Percentiles rank a stretch among this genome's conserved stretches.
These are phyloP conservation scores for Fistulinella cinereoalba DNA, from an alignment of 1,284 basidiomycete species.

Conservation along the genomic window DNA sequence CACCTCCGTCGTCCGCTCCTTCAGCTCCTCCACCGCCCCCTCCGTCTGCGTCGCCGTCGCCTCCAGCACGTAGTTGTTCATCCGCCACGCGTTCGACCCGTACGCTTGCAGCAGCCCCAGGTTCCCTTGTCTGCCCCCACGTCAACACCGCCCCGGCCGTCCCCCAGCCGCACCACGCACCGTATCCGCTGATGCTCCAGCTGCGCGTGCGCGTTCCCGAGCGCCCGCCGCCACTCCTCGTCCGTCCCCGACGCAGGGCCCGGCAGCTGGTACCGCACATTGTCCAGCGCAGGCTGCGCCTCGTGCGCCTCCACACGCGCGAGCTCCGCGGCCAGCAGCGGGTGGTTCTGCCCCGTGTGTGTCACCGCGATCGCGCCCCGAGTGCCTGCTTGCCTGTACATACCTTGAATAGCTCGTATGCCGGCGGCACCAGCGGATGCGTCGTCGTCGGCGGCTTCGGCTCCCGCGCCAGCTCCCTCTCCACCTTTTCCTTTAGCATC, in stretches of 20 bases:
- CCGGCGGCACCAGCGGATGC: conserved; percentile 71
- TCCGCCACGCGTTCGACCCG: conserved; percentile 87
- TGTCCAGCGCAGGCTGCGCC: conserved; percentile 74
- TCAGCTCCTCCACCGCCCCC: conserved; percentile 66
- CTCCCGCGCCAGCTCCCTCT: conserved; percentile 68
- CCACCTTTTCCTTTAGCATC: conserved; percentile 67
- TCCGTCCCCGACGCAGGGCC: conserved; percentile 65
- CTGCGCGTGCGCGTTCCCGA: conserved; percentile 81
- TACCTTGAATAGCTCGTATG: conserved; percentile 68
- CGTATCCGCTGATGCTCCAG: conserved; percentile 88
- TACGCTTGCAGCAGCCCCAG: conserved; percentile 82
- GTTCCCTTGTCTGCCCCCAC: conserved; percentile 71
- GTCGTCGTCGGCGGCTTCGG: conserved; percentile 53
- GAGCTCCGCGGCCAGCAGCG: conserved; percentile 69
- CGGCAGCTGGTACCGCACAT: conserved; percentile 76
- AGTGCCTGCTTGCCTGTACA: conserved; percentile 26
- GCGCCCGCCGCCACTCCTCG: conserved; percentile 76
- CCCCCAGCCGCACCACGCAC: conserved; percentile 41
- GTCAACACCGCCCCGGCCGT: conserved; percentile 1
- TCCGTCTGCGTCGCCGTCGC: conserved; percentile 74
- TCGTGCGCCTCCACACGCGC: conserved; percentile 70
- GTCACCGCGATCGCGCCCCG: conserved; percentile 11
- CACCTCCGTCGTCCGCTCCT: conserved; percentile 74
- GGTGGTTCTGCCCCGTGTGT: conserved; percentile 48
- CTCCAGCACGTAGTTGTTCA: conserved; percentile 87